Conservation (phyloP, 2,329 filamentous ascomycete species). For the Thelonectria rubi region DNA sequence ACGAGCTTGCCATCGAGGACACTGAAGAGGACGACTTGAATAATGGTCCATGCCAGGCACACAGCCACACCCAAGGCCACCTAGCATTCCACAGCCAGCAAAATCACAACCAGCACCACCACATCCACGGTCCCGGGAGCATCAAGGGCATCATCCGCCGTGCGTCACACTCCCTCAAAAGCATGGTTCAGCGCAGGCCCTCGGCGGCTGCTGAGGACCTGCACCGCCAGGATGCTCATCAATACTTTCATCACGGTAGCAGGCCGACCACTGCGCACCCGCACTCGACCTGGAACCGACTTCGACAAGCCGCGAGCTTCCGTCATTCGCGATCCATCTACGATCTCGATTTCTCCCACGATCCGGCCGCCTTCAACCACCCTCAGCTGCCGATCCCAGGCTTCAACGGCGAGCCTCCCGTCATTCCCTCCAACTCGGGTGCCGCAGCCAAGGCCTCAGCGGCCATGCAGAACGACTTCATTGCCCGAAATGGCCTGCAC, state of each 20-base stretch:
- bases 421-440: slow-evolving; percentile 68
- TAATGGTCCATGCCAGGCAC: slow-evolving; percentile 34
- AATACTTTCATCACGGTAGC: slow-evolving; percentile 29
- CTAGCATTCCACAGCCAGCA: slow-evolving; percentile 38
- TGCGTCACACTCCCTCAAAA: slow-evolving; percentile 64
- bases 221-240: slow-evolving; percentile 37
- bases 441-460: slow-evolving; percentile 70
- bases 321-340: slow-evolving; percentile 58
- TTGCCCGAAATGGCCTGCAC: slow-evolving; percentile 49
- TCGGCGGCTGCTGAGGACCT: slow-evolving; percentile 51
- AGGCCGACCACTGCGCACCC: slow-evolving; percentile 58
- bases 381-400: slow-evolving; percentile 57
- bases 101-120: slow-evolving; percentile 39
- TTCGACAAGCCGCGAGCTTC: slow-evolving; percentile 62
- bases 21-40: slow-evolving; percentile 38
- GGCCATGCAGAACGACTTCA: slow-evolving; percentile 65
- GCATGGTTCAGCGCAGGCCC: slow-evolving; percentile 60
- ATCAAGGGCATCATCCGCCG: slow-evolving; percentile 64
- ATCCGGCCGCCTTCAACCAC: slow-evolving; percentile 34
- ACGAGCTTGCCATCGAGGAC: slow-evolving; percentile 48
- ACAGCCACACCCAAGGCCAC: slow-evolving; percentile 38
- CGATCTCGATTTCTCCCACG: slow-evolving; percentile 49
- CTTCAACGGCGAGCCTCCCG: slow-evolving; percentile 62
- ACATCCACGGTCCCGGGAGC: slow-evolving; percentile 43
- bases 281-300: slow-evolving; percentile 57